Base-by-base conservation (phyloP, 2,329 filamentous ascomycete species). In the Emmonsia crescens region DNA sequence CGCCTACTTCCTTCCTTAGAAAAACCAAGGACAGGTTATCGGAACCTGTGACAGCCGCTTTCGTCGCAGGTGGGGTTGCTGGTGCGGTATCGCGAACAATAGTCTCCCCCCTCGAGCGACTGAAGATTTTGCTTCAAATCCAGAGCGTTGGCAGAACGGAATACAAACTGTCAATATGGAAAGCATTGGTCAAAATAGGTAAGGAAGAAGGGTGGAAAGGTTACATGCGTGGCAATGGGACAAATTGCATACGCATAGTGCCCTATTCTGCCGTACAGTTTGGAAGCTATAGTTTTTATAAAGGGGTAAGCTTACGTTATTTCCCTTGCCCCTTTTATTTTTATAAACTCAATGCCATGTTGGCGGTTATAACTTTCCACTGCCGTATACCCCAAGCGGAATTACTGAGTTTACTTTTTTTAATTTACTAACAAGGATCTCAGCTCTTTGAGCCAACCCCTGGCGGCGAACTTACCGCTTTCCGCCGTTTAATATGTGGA, bases 191-290 rank as follows among this genome's bases (percentile, higher is more conserved):
- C 63, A 99, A 99, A 77, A 99, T 99, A 88, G 96, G 93, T 87
- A 86, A 82, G 68, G 94, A 99, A 73, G 94, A 99, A 76, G 94
- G 94, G 60, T 97, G 92, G 91, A 86, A 86, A 74, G 94, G 94
- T 0, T 96, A 97, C 76, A 96, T 99, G 92, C 86, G 91, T 67
- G 94, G 94, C 59, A 99, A 99, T 74, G 94, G 94, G 65, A 96
- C 92, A 64, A 99, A 99, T 76, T 99, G 94, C 80, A 90, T 99
- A 70, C 89, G 94, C 64, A 99, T 99, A 67, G 91, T 99, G 59
- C 94, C 94, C 4, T 99, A 99, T 75, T 97, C 93, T 57, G 94
- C 94, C 12, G 94, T 97, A 48, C 94, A 99, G 72, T 99, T 99
- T 75, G 93, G 93, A 68, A 95, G 91, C 72, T 99, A 97, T 79